Base-by-base conservation (phyloP, 2,329 filamentous ascomycete genomes). In the Fonsecaea pedrosoi region DNA sequence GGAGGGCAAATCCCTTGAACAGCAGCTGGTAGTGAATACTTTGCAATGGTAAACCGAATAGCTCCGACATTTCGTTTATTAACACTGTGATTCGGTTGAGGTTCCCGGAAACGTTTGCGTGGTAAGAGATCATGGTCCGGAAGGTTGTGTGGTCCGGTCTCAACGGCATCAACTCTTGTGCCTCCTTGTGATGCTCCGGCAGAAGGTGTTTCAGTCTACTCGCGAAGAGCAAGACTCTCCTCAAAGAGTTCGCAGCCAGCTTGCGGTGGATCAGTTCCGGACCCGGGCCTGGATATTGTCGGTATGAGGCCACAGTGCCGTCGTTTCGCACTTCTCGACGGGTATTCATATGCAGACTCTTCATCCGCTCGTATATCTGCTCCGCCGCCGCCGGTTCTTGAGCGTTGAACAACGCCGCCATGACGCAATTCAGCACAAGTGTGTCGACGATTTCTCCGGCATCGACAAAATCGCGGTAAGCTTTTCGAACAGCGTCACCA, bases 361-460 rank as follows among this genome's bases (percentile, higher is more conserved):
- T 94, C 94, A 99, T 98, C 67, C 89, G 88, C 65, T 87, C 82
- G 74, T 97, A 97, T 10, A 97, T 87, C 67, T 90, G 85, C 72
- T 94, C 89, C 2, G 94, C 95, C 0, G 92, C 89, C 6, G 84
- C 80, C 45, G 90, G 86, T 75, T 99, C 94, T 48, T 90, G 90
- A 13, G 90, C 89, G 64, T 88, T 85, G 53, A 97, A 83, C 21
- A 98, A 84, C 1, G 92, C 89, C 0, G 88, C 84, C 69, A 98
- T 91, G 73, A 97, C 88, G 72, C 90, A 92, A 75, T 98, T 98
- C 77, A 98, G 84, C 13, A 93, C 90, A 2, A 90, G 84, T 0
- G 92, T 94, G 77, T 98, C 94, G 63, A 99, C 89, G 69, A 97
- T 89, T 77, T 98, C 92, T 38, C 93, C 92, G 0, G 89, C 86